Base-by-base conservation (phyloP, 257 asterid genomes). In the Plantago elongata region DNA sequence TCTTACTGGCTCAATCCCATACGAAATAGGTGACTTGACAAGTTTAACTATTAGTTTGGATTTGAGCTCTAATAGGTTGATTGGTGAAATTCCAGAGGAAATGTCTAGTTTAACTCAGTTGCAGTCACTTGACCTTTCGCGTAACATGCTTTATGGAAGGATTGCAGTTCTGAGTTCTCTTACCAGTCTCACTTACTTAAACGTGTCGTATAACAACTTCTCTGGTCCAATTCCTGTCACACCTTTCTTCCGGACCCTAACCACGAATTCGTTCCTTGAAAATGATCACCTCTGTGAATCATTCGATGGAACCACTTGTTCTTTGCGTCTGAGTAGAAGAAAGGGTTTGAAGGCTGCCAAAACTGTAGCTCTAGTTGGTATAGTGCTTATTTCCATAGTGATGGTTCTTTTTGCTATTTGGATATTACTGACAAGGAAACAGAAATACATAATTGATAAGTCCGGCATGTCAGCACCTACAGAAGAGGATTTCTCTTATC, bases 191-290 rank as follows among this genome's bases (percentile, higher is more conserved):
- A 84, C 97, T 15, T 73, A 70, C 71, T 64, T 92, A 50, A 88
- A 92, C 62, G 69, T 86, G 47, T 92, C 98, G 0, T 83, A 71
- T 64, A 92, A 92, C 64, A 84, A 92, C 76, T 84, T 92, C 72
- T 78, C 97, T 0, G 98, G 98, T 27, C 95, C 95, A 5, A 85
- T 84, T 16, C 98, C 98, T 2, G 84, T 84, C 13, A 74, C 95
- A 0, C 97, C 97, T 1, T 88, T 88, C 64, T 92, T 92, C 70
- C 75, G 77, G 60, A 86, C 93, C 11, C 68, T 88, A 52, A 78
- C 82, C 5, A 59, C 67, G 7, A 79, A 55, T 65, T 84, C 95
- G 10, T 92, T 92, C 66, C 81, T 84, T 11, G 75, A 79, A 57
- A 92, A 92, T 69, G 77, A 86, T 1, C 74, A 67, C 56, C 90